A percentile compares a stretch with the other conserved stretches of the same genome.
phyloP scores from a whole-genome alignment of 768 basidiomycete genomes.

The Macrolepiota fuliginosa region DNA sequence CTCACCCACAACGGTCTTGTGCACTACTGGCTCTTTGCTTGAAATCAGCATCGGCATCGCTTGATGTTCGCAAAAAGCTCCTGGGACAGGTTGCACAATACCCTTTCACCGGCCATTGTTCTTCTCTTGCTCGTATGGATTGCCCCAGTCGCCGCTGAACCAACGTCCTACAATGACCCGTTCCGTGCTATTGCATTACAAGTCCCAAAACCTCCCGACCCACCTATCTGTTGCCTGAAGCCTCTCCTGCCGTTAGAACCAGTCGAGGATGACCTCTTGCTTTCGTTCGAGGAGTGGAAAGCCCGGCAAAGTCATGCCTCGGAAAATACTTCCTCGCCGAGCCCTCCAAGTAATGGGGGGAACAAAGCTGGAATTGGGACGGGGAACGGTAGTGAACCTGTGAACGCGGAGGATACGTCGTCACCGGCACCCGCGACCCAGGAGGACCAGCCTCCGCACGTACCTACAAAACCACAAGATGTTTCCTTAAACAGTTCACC shows the following conservation, averaged over 20 bases:
- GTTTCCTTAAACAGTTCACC: conserved; percentile 41
- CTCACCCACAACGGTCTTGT: background rate
- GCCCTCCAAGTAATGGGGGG: conserved; percentile 10
- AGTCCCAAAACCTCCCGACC: conserved; percentile 48
- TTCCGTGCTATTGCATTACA: conserved; percentile 56
- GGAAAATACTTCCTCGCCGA: conserved; percentile 25
- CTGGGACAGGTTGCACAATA: conserved; percentile 5
- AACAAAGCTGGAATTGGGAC: conserved; percentile 6
- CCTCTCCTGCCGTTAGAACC: conserved; percentile 46
- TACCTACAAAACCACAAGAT: conserved; percentile 20
- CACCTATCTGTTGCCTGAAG: conserved; percentile 68
- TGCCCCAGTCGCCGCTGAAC: conserved; percentile 30
- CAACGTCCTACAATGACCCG: conserved; percentile 49
- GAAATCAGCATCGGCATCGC: background rate
- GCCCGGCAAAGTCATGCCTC: conserved; percentile 52
- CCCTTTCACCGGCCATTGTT: conserved; percentile 7
- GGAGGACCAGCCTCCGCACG: conserved; percentile 18
- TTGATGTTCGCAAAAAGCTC: conserved; percentile 4
- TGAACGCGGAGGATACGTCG: conserved; percentile 7
- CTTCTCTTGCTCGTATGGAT: conserved; percentile 17
- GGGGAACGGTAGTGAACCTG: conserved; percentile 11
- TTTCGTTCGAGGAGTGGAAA: conserved; percentile 91
- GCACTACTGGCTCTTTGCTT: too few species aligned
- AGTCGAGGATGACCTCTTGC: conserved; percentile 60
- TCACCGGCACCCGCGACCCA: conserved; percentile 1